Percentiles rank a stretch among this genome's conserved stretches.
Evolutionary conservation across 73 alveolate species (phyloP).

Genomic region (Breviolum minutum): DNA sequence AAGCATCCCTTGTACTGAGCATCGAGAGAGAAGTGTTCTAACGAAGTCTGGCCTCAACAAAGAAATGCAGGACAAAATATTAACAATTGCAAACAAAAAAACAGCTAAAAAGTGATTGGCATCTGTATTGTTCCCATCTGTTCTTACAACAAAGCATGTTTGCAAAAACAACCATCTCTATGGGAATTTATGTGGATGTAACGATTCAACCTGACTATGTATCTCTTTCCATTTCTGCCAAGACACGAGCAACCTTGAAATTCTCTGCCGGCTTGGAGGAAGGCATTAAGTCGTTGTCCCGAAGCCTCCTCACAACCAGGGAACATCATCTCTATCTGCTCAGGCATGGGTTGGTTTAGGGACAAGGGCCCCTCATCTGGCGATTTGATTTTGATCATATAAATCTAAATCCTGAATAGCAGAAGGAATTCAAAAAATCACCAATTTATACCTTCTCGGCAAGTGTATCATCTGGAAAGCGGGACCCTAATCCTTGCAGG

Average conservation of each 20-base stretch:
- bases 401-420: too few species aligned
- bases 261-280: constrained; percentile 33
- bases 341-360: too few species aligned
- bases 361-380: too few species aligned
- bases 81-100: background rate
- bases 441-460: too few species aligned
- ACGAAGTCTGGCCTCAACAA: background rate
- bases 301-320: constrained; percentile 50
- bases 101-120: background rate
- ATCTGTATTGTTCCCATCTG: background rate
- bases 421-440: too few species aligned
- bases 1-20: too few species aligned
- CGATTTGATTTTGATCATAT: too few species aligned
- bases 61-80: background rate
- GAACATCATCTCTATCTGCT: background rate
- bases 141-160: too few species aligned
- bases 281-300: constrained; percentile 51
- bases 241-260: constrained; percentile 23
- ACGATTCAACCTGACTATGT: background rate
- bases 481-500: too few species aligned
- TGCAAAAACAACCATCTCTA: background rate
- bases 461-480: too few species aligned
- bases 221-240: background rate
- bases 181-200: background rate
- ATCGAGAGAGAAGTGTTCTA: too few species aligned